Evolutionary conservation across 495 filamentous ascomycete genomes (phyloP).

Genomic region (Penicillium bovifimosum): DNA sequence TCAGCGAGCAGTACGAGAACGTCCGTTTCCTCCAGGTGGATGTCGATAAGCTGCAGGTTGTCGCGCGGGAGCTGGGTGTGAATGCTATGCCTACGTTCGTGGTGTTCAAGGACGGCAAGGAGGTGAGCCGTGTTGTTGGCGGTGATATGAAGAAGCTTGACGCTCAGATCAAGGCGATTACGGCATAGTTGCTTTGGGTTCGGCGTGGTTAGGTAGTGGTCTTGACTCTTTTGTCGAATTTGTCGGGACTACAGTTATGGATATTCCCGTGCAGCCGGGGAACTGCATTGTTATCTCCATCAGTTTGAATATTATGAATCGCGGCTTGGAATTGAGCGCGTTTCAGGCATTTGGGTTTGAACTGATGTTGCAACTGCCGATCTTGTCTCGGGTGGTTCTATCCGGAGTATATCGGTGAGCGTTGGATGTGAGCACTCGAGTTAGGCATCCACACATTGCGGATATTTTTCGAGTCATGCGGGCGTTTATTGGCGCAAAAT

Average conservation of each 20-base stretch:
- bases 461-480: not conserved
- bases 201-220: too few relatives aligned
- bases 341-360: too few relatives aligned
- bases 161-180: slow-evolving; percentile 34
- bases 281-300: not conserved
- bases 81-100: slow-evolving; percentile 89
- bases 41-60: slow-evolving; percentile 71
- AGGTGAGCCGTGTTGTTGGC: slow-evolving; percentile 57
- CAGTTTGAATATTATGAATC: not conserved
- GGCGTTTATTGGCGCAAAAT: not conserved
- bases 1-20: slow-evolving; percentile 39
- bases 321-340: not conserved
- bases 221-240: not conserved
- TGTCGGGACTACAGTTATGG: not conserved
- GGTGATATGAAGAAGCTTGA: slow-evolving; percentile 61
- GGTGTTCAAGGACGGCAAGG: slow-evolving; percentile 67
- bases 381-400: not conserved
- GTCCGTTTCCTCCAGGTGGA: slow-evolving; percentile 80
- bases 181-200: slow-evolving; percentile 1
- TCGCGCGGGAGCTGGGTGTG: slow-evolving; percentile 65
- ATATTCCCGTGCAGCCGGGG: not conserved
- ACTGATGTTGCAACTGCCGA: not conserved
- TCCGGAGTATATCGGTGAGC: not conserved
- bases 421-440: not conserved
- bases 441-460: not conserved